phyloP scores from a whole-genome alignment of 768 basidiomycete species.

The Daedaleopsis nitida region DNA sequence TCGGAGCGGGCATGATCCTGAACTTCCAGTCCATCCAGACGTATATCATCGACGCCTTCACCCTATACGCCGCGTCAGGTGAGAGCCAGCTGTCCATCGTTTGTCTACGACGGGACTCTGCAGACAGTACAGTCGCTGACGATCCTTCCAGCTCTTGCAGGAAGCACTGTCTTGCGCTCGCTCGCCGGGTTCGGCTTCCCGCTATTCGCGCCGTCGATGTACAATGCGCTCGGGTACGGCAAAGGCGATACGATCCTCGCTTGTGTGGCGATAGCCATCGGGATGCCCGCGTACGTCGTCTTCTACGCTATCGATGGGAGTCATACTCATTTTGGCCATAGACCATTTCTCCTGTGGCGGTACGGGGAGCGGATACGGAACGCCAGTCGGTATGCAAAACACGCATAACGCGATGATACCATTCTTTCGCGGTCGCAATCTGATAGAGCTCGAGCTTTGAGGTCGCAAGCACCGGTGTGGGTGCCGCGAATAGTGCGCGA shows the following conservation, averaged over 20 bases:
- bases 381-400: constrained; percentile 19
- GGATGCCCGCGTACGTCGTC: constrained; percentile 47
- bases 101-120: not conserved
- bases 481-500: no score
- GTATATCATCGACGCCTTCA: constrained; percentile 69
- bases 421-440: no score
- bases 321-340: constrained; percentile 18
- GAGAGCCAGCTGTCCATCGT: constrained; percentile 12
- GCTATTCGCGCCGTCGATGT: constrained; percentile 74
- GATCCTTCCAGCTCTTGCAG: constrained; percentile 55
- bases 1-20: constrained; percentile 61
- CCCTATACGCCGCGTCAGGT: constrained; percentile 69
- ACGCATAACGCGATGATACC: not conserved
- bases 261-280: constrained; percentile 54
- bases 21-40: constrained; percentile 64
- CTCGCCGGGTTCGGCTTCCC: constrained; percentile 77
- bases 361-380: constrained; percentile 50
- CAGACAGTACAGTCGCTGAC: not conserved
- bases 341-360: constrained; percentile 46
- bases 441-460: no score
- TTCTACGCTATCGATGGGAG: not conserved
- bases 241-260: constrained; percentile 71
- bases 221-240: constrained; percentile 63
- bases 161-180: constrained; percentile 63
- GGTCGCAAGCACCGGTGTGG: no score